Evolutionary conservation across 805 yeast species (phyloP).

Genomic region (Myxozyma melibiosi): DNA sequence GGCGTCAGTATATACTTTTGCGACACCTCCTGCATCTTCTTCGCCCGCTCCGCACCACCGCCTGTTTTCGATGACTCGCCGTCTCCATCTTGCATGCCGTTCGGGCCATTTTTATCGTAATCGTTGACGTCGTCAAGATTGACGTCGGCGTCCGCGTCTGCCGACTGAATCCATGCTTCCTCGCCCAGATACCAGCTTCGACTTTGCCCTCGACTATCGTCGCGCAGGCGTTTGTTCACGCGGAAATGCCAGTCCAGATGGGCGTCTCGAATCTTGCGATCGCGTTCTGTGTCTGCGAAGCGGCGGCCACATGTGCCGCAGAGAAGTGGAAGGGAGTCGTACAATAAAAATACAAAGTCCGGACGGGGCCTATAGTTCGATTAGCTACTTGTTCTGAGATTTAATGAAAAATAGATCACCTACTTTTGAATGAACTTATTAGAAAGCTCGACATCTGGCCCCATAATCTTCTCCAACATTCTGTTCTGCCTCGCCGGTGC

Average conservation of each 20-base stretch:
- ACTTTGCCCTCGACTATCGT: conserved; percentile 56
- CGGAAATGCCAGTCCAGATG: conserved; percentile 98
- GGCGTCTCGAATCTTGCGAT: conserved; percentile 54
- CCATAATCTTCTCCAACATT: conserved; percentile 17
- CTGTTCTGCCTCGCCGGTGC: neutral
- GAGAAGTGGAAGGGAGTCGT: conserved; percentile 68
- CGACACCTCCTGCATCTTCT: conserved; percentile 34
- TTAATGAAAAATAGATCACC: neutral
- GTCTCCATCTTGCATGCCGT: neutral
- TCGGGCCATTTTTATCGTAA: neutral
- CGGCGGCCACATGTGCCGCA: conserved; percentile 91
- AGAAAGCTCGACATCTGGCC: conserved; percentile 39
- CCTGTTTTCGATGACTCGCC: conserved; percentile 2
- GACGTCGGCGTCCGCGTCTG: conserved; percentile 20
- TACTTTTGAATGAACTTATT: conserved; percentile 38
- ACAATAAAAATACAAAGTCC: conserved; percentile 47
- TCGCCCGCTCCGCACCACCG: conserved; percentile 39
- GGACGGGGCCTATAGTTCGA: conserved; percentile 36
- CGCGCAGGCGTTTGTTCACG: conserved; percentile 73
- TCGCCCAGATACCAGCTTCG: conserved; percentile 81
- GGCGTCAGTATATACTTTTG: conserved; percentile 65
- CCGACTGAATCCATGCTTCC: conserved; percentile 42
- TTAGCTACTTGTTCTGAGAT: neutral
- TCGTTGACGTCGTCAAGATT: conserved; percentile 5
- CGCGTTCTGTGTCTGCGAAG: conserved; percentile 63